These are phyloP conservation scores for Metroxylon sagu DNA, from an alignment of 176 grass and related monocot genomes.

Conservation along the genomic window DNA sequence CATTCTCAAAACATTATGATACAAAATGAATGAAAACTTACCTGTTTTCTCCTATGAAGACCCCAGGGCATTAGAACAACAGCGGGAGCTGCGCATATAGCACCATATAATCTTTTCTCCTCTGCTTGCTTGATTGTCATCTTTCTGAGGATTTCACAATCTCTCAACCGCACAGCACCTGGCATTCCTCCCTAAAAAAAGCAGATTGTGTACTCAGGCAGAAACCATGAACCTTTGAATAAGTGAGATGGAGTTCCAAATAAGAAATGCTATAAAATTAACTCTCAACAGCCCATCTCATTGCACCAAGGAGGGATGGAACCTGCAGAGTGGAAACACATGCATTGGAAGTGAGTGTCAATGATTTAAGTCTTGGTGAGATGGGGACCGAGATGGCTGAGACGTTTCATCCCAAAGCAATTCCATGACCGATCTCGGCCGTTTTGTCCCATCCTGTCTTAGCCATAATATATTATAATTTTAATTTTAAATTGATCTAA, in stretches of 20 bases:
- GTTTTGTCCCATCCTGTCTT: too few relatives aligned
- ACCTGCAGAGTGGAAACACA: too few relatives aligned
- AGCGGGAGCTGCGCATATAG: slow-evolving; percentile 82
- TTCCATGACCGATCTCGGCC: too few relatives aligned
- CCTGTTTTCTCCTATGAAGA: slow-evolving; percentile 76
- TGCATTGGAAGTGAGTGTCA: too few relatives aligned
- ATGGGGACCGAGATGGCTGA: too few relatives aligned
- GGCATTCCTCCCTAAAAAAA: slow-evolving; percentile 79
- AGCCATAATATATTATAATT: too few relatives aligned
- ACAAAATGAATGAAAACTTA: slow-evolving; percentile 15
- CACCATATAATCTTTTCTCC: slow-evolving; percentile 74
- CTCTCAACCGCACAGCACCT: slow-evolving; percentile 77
- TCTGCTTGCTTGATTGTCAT: slow-evolving; percentile 79
- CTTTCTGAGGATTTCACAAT: slow-evolving; percentile 55
- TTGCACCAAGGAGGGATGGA: too few relatives aligned
- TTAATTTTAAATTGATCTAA: too few relatives aligned
- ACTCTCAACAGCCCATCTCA: too few relatives aligned
- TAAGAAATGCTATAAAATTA: too few relatives aligned
- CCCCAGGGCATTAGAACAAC: slow-evolving; percentile 79
- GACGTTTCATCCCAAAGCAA: too few relatives aligned
- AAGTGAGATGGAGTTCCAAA: neutral
- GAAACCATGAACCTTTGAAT: neutral
- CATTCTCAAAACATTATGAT: neutral
- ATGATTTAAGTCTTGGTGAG: too few relatives aligned
- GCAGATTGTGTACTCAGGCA: neutral